These are phyloP conservation scores for Scedosporium minutisporum DNA, from an alignment of 2,329 filamentous ascomycete species.

Conservation along the genomic window DNA sequence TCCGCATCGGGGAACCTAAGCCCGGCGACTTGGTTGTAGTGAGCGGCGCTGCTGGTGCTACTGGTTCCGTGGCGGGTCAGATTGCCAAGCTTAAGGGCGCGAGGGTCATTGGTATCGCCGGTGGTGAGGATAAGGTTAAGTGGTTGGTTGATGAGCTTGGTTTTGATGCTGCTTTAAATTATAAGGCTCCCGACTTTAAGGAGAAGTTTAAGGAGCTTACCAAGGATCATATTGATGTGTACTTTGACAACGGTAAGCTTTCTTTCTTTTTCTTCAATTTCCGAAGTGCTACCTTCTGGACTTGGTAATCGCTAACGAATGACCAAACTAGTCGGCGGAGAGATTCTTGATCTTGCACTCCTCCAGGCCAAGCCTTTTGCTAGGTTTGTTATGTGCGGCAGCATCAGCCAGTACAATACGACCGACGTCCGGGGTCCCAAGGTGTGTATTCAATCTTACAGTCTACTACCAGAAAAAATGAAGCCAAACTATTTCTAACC, in stretches of 20 bases:
- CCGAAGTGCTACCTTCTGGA: neutral
- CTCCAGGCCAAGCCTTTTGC: slow-evolving; percentile 50
- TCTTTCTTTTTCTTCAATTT: neutral
- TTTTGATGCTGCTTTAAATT: slow-evolving; percentile 59
- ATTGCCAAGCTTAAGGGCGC: slow-evolving; percentile 65
- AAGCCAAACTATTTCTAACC: slow-evolving; percentile 14
- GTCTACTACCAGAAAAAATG: neutral
- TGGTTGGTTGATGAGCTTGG: slow-evolving; percentile 57
- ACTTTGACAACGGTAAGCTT: slow-evolving; percentile 53
- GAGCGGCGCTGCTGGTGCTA: slow-evolving; percentile 68
- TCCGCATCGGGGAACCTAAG: slow-evolving; percentile 57
- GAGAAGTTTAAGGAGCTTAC: slow-evolving; percentile 52
- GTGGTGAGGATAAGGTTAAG: slow-evolving; percentile 55
- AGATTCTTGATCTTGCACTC: slow-evolving; percentile 59
- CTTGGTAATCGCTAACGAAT: slow-evolving; percentile 8
- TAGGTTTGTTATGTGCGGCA: slow-evolving; percentile 63
- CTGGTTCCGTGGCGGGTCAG: slow-evolving; percentile 66
- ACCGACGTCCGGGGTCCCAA: slow-evolving; percentile 44
- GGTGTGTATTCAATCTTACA: slow-evolving; percentile 1
- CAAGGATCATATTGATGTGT: slow-evolving; percentile 53
- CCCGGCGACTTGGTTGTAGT: slow-evolving; percentile 67
- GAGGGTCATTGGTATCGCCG: slow-evolving; percentile 55
- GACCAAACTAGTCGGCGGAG: slow-evolving; percentile 44
- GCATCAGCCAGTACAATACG: slow-evolving; percentile 60
- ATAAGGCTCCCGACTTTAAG: slow-evolving; percentile 55